phyloP scores from a whole-genome alignment of 345 rosid genomes.

The Hypericum androsaemum region DNA sequence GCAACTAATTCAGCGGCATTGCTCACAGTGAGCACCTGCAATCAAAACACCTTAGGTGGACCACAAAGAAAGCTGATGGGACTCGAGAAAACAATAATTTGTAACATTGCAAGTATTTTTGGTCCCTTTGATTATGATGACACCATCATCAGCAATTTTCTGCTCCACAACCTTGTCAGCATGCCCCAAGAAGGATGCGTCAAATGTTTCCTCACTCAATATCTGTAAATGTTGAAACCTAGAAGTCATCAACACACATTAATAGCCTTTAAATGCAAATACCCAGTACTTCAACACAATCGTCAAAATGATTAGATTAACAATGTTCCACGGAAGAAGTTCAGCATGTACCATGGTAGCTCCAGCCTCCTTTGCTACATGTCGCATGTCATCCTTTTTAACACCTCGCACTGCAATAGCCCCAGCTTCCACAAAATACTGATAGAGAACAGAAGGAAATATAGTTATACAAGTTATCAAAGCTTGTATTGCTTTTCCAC shows the following conservation, averaged over 20 bases:
- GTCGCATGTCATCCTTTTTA: slow-evolving; percentile 94
- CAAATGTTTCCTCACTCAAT: slow-evolving; percentile 99
- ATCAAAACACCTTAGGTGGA: background rate
- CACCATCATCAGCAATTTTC: slow-evolving; percentile 89
- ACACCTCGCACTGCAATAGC: slow-evolving; percentile 98
- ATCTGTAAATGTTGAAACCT: slow-evolving; percentile 98
- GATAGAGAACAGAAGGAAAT: slow-evolving; percentile 9
- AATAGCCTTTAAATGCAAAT: too few species aligned
- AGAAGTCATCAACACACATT: background rate
- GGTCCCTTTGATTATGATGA: slow-evolving; percentile 81
- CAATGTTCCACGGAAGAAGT: background rate
- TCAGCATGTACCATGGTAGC: slow-evolving; percentile 63
- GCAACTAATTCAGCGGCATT: slow-evolving; percentile 95
- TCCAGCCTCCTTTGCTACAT: slow-evolving; percentile 95
- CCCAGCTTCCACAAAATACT: slow-evolving; percentile 96
- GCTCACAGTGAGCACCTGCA: slow-evolving; percentile 93
- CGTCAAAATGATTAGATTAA: background rate
- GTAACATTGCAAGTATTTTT: slow-evolving; percentile 18
- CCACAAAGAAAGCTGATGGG: too few species aligned
- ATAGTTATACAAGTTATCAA: background rate
- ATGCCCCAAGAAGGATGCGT: slow-evolving; percentile 62
- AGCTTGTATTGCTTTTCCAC: background rate
- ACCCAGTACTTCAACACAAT: too few species aligned
- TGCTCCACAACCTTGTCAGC: slow-evolving; percentile 95
- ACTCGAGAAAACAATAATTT: too few species aligned